Evolutionary conservation across 2,329 filamentous ascomycete species (phyloP).

Genomic region (Teratosphaeria zuluensis): DNA sequence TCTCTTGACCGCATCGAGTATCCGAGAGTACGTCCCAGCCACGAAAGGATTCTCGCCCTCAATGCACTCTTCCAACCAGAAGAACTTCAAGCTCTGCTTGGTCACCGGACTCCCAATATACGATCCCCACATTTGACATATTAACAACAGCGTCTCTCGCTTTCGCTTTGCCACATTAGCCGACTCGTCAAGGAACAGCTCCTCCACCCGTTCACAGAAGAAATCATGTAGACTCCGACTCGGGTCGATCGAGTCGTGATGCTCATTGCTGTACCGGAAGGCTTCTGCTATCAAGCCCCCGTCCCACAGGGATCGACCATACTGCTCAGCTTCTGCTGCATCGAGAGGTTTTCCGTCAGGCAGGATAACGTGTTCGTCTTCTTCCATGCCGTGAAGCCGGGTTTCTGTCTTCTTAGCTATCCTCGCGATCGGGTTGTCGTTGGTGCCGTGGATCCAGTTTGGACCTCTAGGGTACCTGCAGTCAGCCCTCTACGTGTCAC

Average conservation of each 20-base stretch:
- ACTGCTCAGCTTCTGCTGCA: slow-evolving; percentile 27
- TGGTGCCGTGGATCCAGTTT: slow-evolving; percentile 73
- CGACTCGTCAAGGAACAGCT: slow-evolving; percentile 28
- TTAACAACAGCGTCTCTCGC: slow-evolving; percentile 41
- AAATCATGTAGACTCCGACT: slow-evolving; percentile 48
- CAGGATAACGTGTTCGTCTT: slow-evolving; percentile 47
- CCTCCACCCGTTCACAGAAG: slow-evolving; percentile 41
- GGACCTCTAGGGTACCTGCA: slow-evolving; percentile 43
- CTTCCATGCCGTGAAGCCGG: slow-evolving; percentile 43
- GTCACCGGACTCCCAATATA: slow-evolving; percentile 58
- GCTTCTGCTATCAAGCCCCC: slow-evolving; percentile 53
- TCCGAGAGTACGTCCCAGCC: slow-evolving; percentile 49
- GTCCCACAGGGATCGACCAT: slow-evolving; percentile 50
- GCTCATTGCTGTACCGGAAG: slow-evolving; percentile 55
- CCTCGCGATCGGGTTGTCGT: slow-evolving; percentile 59
- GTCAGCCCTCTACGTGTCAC: background rate
- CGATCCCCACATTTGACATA: slow-evolving; percentile 58
- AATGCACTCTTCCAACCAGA: slow-evolving; percentile 70
- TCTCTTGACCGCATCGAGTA: slow-evolving; percentile 50
- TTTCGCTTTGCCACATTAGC: slow-evolving; percentile 32
- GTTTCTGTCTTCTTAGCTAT: slow-evolving; percentile 55
- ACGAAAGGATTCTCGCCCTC: slow-evolving; percentile 60
- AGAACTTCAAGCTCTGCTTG: slow-evolving; percentile 62
- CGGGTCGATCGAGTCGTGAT: slow-evolving; percentile 43
- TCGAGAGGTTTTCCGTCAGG: slow-evolving; percentile 46